Evolutionary conservation across 495 filamentous ascomycete genomes (phyloP).

Genomic region (Aspergillus ostianus): DNA sequence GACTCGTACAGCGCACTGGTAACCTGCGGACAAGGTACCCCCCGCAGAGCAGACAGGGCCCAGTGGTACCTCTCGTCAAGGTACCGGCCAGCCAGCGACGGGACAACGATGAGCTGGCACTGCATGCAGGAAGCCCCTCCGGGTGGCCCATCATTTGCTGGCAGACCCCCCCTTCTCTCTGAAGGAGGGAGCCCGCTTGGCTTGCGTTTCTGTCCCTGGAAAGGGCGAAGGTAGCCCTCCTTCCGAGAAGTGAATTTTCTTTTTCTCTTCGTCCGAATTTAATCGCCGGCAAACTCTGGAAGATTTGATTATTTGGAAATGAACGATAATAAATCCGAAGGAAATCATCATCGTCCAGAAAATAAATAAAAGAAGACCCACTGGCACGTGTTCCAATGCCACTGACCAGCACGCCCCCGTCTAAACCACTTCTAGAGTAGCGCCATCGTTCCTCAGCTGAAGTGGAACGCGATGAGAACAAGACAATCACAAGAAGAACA

Average conservation of each 20-base stretch:
- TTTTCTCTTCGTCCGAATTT: too few species aligned
- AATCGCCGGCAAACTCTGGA: too few species aligned
- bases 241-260: too few species aligned
- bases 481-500: not conserved
- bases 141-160: conserved; percentile 29
- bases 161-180: conserved; percentile 25
- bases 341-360: not conserved
- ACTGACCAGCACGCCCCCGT: conserved; percentile 6
- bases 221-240: too few species aligned
- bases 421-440: not conserved
- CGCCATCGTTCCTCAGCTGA: conserved; percentile 4
- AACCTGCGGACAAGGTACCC: too few species aligned
- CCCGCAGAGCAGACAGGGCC: too few species aligned
- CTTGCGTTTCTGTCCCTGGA: not conserved
- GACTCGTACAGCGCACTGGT: not conserved
- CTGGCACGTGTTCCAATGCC: conserved; percentile 12
- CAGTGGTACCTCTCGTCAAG: not conserved
- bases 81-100: not conserved
- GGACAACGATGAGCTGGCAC: conserved; percentile 25
- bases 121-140: conserved; percentile 32
- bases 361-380: not conserved
- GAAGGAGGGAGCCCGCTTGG: not conserved
- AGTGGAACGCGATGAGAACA: not conserved
- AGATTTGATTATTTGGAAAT: too few species aligned
- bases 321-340: too few species aligned